A percentile compares a stretch with the other conserved stretches of the same genome.
Evolutionary conservation across 345 rosid species (phyloP).

Genomic region (Salix exigua): DNA sequence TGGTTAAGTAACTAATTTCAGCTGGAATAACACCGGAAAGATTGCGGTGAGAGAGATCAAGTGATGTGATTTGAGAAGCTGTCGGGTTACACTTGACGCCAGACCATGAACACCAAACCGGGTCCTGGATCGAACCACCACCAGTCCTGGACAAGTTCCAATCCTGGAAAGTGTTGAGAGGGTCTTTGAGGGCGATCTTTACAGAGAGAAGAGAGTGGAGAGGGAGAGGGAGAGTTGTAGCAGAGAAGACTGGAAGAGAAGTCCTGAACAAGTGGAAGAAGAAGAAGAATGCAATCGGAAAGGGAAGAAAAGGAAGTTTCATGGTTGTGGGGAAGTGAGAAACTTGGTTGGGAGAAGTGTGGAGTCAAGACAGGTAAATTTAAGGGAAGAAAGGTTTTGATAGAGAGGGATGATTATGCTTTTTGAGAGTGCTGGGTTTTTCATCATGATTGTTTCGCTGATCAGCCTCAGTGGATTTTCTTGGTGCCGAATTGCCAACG

Average conservation of each 20-base stretch:
- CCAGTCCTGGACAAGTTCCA: conserved; percentile 57
- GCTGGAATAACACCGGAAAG: conserved; percentile 67
- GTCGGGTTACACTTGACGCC: conserved; percentile 57
- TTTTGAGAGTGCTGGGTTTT: conserved; percentile 52
- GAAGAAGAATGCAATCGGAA: conserved; percentile 21
- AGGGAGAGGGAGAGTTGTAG: conserved; percentile 48
- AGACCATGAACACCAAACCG: conserved; percentile 86
- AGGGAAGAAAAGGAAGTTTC: conserved; percentile 45
- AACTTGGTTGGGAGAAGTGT: conserved; percentile 22
- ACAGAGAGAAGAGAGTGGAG: conserved; percentile 66
- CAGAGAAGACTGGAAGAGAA: conserved; percentile 24
- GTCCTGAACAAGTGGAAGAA: conserved; percentile 44
- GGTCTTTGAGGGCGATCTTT: conserved; percentile 60
- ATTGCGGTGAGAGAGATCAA: conserved; percentile 70
- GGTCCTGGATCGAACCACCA: conserved; percentile 13
- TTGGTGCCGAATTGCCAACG: background rate
- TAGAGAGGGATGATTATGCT: conserved; percentile 33
- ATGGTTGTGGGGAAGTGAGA: conserved; percentile 42
- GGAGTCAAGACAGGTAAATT: conserved; percentile 40
- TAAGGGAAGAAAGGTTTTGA: conserved; percentile 45
- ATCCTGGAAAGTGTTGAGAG: conserved; percentile 53
- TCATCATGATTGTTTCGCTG: conserved; percentile 47
- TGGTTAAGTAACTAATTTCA: conserved; percentile 54
- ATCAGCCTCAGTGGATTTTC: conserved; percentile 29
- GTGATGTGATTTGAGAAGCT: conserved; percentile 52